phyloP scores from a whole-genome alignment of 495 filamentous ascomycete genomes.

The Xylaria castorea region DNA sequence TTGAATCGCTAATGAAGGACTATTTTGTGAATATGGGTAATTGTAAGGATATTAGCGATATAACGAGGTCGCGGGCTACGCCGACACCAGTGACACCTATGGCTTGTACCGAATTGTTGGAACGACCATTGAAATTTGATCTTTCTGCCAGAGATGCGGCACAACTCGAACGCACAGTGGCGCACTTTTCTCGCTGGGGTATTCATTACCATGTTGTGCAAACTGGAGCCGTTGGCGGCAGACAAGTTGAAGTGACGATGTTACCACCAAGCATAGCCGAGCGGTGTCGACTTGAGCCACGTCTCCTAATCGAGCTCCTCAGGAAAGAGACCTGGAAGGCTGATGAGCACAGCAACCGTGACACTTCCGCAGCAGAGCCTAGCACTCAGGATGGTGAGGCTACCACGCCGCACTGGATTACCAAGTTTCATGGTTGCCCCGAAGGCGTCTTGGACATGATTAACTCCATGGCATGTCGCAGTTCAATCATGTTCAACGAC shows the following conservation, averaged over 20 bases:
- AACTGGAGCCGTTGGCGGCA: not conserved
- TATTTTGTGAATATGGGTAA: slow-evolving; percentile 42
- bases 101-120: slow-evolving; percentile 37
- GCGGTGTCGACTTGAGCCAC: slow-evolving; percentile 73
- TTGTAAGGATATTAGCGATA: not conserved
- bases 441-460: slow-evolving; percentile 83
- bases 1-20: slow-evolving; percentile 68
- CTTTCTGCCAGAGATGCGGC: slow-evolving; percentile 62
- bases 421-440: slow-evolving; percentile 69
- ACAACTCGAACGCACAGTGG: slow-evolving; percentile 60
- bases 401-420: slow-evolving; percentile 56
- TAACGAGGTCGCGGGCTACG: slow-evolving; percentile 18
- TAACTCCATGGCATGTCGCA: slow-evolving; percentile 88
- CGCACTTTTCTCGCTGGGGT: slow-evolving; percentile 74
- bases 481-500: slow-evolving; percentile 98
- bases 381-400: slow-evolving; percentile 14
- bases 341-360: slow-evolving; percentile 34
- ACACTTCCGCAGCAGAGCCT: not conserved
- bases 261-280: slow-evolving; percentile 77
- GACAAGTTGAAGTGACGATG: slow-evolving; percentile 56
- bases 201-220: slow-evolving; percentile 61
- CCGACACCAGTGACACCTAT: slow-evolving; percentile 18
- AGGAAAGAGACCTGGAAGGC: slow-evolving; percentile 75
- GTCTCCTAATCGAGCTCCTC: slow-evolving; percentile 71
- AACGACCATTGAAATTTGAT: slow-evolving; percentile 66